Percentiles rank a stretch among this genome's conserved stretches.
Conservation (phyloP, 164 flowering plant genomes). For the Kingdonia uniflora region DNA sequence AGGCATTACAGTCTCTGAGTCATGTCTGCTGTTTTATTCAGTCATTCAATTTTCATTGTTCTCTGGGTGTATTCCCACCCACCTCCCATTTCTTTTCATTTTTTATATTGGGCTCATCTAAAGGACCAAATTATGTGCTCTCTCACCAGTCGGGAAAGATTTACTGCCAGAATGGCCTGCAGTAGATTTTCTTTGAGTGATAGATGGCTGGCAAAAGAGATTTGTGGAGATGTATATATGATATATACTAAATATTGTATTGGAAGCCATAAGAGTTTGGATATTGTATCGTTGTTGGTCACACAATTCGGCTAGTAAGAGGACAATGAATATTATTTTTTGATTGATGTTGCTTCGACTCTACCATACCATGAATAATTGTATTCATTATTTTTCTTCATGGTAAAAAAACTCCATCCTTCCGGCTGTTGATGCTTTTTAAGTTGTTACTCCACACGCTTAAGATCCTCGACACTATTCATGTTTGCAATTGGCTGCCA, state of each 20-base stretch:
- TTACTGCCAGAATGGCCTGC: slow-evolving; percentile 23
- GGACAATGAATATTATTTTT: slow-evolving; percentile 4
- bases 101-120: background rate
- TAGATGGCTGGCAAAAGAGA: slow-evolving; percentile 21
- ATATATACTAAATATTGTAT: slow-evolving; percentile 2
- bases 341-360: slow-evolving; percentile 11
- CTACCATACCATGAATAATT: slow-evolving; percentile 14
- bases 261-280: slow-evolving; percentile 12
- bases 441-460: too few species aligned
- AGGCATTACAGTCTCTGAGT: slow-evolving; percentile 69
- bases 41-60: slow-evolving; percentile 51
- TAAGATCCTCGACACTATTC: too few species aligned
- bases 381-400: too few species aligned
- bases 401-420: too few species aligned
- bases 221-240: slow-evolving; percentile 11
- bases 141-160: slow-evolving; percentile 9
- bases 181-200: slow-evolving; percentile 14
- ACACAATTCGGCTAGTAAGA: slow-evolving; percentile 11
- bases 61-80: slow-evolving; percentile 21
- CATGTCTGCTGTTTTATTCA: slow-evolving; percentile 4
- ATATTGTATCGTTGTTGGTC: slow-evolving; percentile 10
- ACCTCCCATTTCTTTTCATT: slow-evolving; percentile 6
- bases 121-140: background rate
- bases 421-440: too few species aligned
- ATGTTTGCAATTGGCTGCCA: too few species aligned